Percentiles rank a stretch among this genome's conserved stretches.
Evolutionary conservation across 805 yeast genomes (phyloP).

Genomic region (Tetrapisispora taiwanensis): DNA sequence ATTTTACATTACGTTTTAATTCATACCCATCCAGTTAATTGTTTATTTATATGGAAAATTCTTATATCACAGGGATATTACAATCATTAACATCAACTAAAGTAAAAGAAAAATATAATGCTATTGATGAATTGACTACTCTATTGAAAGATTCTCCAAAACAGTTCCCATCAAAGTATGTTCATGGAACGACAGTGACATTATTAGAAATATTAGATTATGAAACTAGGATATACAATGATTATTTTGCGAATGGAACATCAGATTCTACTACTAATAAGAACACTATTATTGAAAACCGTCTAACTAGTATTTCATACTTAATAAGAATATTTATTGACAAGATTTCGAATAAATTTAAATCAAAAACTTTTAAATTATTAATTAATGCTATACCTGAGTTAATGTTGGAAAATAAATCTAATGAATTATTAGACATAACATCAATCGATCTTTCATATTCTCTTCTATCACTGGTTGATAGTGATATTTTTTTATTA

Average conservation of each 20-base stretch:
- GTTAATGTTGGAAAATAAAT: constrained; percentile 10
- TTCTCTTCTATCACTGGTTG: constrained; percentile 14
- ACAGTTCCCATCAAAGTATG: constrained; percentile 12
- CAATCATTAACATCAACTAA: constrained; percentile 37
- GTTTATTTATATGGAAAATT: constrained; percentile 1
- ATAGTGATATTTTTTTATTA: constrained; percentile 14
- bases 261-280: constrained; percentile 25
- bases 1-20: too few relatives aligned
- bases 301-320: constrained; percentile 19
- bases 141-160: constrained; percentile 17
- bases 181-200: constrained; percentile 19
- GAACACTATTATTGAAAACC: constrained; percentile 23
- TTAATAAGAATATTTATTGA: constrained; percentile 23
- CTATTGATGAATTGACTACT: constrained; percentile 33
- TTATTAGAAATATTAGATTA: constrained; percentile 25
- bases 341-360: constrained; percentile 18
- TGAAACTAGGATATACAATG: constrained; percentile 29
- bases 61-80: constrained; percentile 6
- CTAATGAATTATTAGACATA: constrained; percentile 11
- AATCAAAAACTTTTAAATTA: constrained; percentile 18
- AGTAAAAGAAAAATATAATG: constrained; percentile 46
- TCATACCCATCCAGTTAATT: too few relatives aligned
- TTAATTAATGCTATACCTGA: constrained; percentile 18
- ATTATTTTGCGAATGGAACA: constrained; percentile 2
- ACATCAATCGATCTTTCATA: constrained; percentile 19